phyloP scores from a whole-genome alignment of 768 basidiomycete species.

The Suillus paluster region DNA sequence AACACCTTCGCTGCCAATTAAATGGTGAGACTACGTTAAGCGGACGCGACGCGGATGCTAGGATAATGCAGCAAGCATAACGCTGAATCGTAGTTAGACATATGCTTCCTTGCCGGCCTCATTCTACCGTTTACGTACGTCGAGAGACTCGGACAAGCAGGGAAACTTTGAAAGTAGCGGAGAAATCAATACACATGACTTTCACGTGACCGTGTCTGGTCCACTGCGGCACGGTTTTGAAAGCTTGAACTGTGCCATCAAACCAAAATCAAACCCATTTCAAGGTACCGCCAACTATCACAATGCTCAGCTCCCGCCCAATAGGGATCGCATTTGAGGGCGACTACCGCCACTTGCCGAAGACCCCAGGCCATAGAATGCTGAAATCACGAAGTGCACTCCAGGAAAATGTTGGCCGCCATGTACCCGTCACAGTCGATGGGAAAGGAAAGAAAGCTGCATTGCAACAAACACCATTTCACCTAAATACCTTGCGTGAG shows the following conservation, averaged over 20 bases:
- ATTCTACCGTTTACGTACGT: too few relatives aligned
- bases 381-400: constrained; percentile 42
- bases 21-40: too few relatives aligned
- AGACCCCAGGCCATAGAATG: constrained; percentile 59
- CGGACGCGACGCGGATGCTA: too few relatives aligned
- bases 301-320: constrained; percentile 33
- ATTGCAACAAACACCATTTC: constrained; percentile 41
- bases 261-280: constrained; percentile 7
- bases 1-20: too few relatives aligned
- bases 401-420: constrained; percentile 55
- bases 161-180: not conserved
- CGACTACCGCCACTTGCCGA: constrained; percentile 35
- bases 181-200: constrained; percentile 5
- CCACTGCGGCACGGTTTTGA: constrained; percentile 17
- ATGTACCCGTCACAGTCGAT: constrained; percentile 45
- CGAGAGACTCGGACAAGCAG: too few relatives aligned
- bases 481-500: constrained; percentile 34
- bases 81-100: too few relatives aligned
- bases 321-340: constrained; percentile 29
- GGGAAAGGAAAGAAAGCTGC: constrained; percentile 47
- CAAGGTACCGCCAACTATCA: constrained; percentile 4
- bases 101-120: too few relatives aligned
- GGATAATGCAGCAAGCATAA: too few relatives aligned
- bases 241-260: not conserved
- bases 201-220: constrained; percentile 34